phyloP scores from a whole-genome alignment of 768 basidiomycete genomes.

The Termitomyces sp. region DNA sequence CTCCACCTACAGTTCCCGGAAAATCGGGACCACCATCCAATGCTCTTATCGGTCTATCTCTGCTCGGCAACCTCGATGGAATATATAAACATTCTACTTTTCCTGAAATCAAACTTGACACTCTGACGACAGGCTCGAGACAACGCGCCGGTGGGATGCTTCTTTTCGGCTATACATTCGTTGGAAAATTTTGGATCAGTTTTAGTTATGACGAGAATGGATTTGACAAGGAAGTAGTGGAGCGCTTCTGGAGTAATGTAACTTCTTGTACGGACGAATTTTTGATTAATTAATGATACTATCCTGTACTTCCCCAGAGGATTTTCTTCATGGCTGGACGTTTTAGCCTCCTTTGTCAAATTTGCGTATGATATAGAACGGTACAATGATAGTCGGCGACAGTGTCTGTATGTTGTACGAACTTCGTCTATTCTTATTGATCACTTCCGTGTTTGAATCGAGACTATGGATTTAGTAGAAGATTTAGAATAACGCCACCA shows the following conservation, averaged over 20 bases:
- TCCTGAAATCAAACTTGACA: constrained; percentile 55
- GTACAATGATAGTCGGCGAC: too few relatives aligned
- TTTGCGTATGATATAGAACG: too few relatives aligned
- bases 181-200: constrained; percentile 71
- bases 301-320: neutral
- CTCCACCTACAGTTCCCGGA: constrained; percentile 17
- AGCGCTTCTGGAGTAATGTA: constrained; percentile 62
- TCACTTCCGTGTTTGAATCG: too few relatives aligned
- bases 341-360: neutral
- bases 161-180: constrained; percentile 77
- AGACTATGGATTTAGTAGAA: too few relatives aligned
- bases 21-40: constrained; percentile 36
- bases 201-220: constrained; percentile 78
- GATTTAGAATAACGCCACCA: too few relatives aligned
- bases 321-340: neutral
- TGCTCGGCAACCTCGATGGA: constrained; percentile 81
- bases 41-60: constrained; percentile 72
- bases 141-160: constrained; percentile 75
- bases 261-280: constrained; percentile 52
- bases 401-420: too few relatives aligned
- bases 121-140: constrained; percentile 79
- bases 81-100: constrained; percentile 68
- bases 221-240: constrained; percentile 55
- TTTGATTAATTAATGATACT: constrained; percentile 23
- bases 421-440: too few relatives aligned